These are phyloP conservation scores for Pythium aristosporum DNA, from an alignment of 352 stramenopile species.

Conservation along the genomic window DNA sequence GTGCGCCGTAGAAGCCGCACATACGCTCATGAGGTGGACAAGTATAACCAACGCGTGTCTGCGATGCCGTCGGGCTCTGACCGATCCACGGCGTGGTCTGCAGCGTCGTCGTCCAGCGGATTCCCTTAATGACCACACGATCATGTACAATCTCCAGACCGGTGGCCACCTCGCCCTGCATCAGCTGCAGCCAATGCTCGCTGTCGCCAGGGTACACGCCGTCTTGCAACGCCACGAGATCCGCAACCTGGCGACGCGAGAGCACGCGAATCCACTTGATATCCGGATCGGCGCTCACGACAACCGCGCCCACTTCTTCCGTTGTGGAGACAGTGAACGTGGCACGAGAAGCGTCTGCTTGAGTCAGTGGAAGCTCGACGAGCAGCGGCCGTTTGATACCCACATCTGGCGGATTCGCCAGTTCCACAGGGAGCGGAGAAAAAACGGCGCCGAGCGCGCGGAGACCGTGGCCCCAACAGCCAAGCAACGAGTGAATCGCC, in stretches of 20 bases:
- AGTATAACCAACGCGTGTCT: not conserved
- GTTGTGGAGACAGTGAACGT: not conserved
- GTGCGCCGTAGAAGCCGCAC: slow-evolving; percentile 6
- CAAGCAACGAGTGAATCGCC: slow-evolving; percentile 10
- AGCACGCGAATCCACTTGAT: slow-evolving; percentile 18
- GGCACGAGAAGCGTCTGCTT: not conserved
- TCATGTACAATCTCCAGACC: not conserved
- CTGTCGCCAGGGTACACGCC: slow-evolving; percentile 1
- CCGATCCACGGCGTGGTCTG: slow-evolving; percentile 18
- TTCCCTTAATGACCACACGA: not conserved
- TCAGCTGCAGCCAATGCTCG: slow-evolving; percentile 17
- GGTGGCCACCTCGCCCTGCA: not conserved
- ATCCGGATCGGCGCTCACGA: slow-evolving; percentile 3
- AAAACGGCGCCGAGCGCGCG: slow-evolving; percentile 11
- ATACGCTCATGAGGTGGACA: not conserved
- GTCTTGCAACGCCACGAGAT: slow-evolving; percentile 3
- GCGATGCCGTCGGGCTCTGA: not conserved
- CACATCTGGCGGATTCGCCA: not conserved
- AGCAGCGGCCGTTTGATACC: not conserved
- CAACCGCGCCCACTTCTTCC: not conserved
- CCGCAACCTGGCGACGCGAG: not conserved
- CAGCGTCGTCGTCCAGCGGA: slow-evolving; percentile 13
- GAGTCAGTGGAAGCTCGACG: not conserved
- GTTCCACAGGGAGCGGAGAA: not conserved
- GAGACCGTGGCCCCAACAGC: slow-evolving; percentile 2